Percentiles rank a stretch among this genome's conserved stretches.
phyloP scores from a whole-genome alignment of 495 filamentous ascomycete species.

The Annulohypoxylon nitens region DNA sequence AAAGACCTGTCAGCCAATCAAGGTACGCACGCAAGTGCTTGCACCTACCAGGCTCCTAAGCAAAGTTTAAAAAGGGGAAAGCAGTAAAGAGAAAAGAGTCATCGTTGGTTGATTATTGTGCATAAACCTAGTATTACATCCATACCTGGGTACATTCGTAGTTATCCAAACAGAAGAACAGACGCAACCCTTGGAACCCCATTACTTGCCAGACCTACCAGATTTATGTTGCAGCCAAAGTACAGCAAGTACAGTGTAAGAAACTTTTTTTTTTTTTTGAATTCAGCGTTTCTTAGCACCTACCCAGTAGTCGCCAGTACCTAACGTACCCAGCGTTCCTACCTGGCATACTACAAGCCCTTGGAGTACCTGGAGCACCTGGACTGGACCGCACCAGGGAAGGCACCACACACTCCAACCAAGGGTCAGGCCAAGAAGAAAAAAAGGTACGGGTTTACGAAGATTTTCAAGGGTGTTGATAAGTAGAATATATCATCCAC shows the following conservation, averaged over 20 bases:
- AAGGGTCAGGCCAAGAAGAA: constrained; percentile 37
- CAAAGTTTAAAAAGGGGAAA: constrained; percentile 43
- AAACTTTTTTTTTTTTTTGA: background rate
- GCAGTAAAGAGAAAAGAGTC: constrained; percentile 42
- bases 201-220: constrained; percentile 32
- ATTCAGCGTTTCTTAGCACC: no score
- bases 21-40: constrained; percentile 45
- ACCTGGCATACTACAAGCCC: no score
- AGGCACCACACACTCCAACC: constrained; percentile 23
- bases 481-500: constrained; percentile 46
- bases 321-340: no score
- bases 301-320: no score
- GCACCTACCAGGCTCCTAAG: background rate
- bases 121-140: constrained; percentile 16
- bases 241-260: constrained; percentile 32
- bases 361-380: no score
- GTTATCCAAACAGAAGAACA: constrained; percentile 21
- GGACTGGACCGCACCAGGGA: no score
- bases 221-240: constrained; percentile 41
- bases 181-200: constrained; percentile 16
- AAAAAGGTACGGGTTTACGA: constrained; percentile 36
- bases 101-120: constrained; percentile 45
- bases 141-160: constrained; percentile 9
- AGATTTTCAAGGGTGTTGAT: constrained; percentile 29
- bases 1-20: constrained; percentile 38